Base-by-base conservation (phyloP, 257 asterid genomes). In the Petrea volubilis region DNA sequence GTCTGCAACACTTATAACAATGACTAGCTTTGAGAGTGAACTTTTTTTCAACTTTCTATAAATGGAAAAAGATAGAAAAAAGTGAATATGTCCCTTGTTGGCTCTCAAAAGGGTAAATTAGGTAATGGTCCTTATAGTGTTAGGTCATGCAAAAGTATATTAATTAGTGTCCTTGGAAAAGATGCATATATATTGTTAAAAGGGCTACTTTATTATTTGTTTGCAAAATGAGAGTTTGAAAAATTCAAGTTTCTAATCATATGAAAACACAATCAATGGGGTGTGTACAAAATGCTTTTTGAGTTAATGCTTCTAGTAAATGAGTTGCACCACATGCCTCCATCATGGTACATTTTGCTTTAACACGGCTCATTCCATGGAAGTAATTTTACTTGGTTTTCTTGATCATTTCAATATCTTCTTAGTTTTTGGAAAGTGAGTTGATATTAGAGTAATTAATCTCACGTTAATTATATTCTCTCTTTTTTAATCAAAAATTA, bases 111-210 rank as follows among this genome's bases (percentile, higher is more conserved):
- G 67, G 85, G 85, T 51, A 75, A 53, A 62, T 70, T 76, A 80
- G 89, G 80, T 68, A 77, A 84, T 84, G 88, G 83, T 72, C 77
- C 79, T 70, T 62, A 46, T 70, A 71, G 82, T 70, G 78, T 81
- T 80, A 81, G 89, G 82, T 78, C 90, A 85, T 80, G 83, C 83
- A 78, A n/a, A 80, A 61, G 63, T 64, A 41, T 67, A 57, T 74
- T 49, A 61, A 72, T 34, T 50, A 58, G 74, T 53, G 76, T 70
- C 74, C 55, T 83, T 78, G 85, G 86, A 77, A 83, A 78, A 53
- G 15, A 31, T 6, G 12, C 2, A 23, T 7, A 52, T 49, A 49
- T 52, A 24, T 67, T 10, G 57, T 31, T 40, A 23, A 11, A 23
- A 65, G 50, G 72, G 17, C 44, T 28, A 24, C 60, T 60, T 51